Base-by-base conservation (phyloP, 2,329 filamentous ascomycete genomes). In the Arachnomyces sp. region DNA sequence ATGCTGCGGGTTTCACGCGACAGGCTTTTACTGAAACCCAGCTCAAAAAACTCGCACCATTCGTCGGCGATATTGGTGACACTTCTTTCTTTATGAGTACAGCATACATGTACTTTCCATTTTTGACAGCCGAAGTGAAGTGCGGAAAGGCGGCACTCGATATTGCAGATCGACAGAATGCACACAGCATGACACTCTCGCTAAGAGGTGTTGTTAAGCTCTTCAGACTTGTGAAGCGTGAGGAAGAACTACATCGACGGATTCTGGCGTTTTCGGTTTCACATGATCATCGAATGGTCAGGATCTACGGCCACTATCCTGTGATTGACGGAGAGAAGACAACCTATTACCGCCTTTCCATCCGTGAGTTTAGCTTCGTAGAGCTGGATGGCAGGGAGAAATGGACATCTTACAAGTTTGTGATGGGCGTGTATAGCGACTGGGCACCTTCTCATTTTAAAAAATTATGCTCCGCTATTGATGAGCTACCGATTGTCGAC, bases 201-300 rank as follows among this genome's bases (percentile, higher is more conserved):
- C 57, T 62, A 32, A 57, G 63, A 37, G 66, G 42, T 16, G 45
- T 66, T 34, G 46, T 61, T 14, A 60, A 68, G 48, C 60, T 71
- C 7, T 69, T 66, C 35, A 55, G 56, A 38, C 25, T 50, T 7
- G 39, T 44, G 6, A 34, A 33, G 31, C 36, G 38, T 9, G 37
- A 39, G 31, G 32, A 49, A 34, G 46, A 47, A 39, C 14, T 52
- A 5, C 9, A 56, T 42, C 41, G 40, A 5, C 34, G 46, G 31
- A 49, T 55, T 15, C 43, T 52, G n/a, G 42, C 38, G 8, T 50
- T 51, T 38, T 52, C 42, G n/a, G 44, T 54, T 16, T 49, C 47
- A 9, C 44, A 57, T 28, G 48, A 55, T 31, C 29, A 52, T 15
- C n/a, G 32, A 5, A 40, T 43, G 15, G 46, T 53, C n/a, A 41